Evolutionary conservation across 371 early-diverging fungal genomes (phyloP).

Genomic region (Nosema granulosis): DNA sequence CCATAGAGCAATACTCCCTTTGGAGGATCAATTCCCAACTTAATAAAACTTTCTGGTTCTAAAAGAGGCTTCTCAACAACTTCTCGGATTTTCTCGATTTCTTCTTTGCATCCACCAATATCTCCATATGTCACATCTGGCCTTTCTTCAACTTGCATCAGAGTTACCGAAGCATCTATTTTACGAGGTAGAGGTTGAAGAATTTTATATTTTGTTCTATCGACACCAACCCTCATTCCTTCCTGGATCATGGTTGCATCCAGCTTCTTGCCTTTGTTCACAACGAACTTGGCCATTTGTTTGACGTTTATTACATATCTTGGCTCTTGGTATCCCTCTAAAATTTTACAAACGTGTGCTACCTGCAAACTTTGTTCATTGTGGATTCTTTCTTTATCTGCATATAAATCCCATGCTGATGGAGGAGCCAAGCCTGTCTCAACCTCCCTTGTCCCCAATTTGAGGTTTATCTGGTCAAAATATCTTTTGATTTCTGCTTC

Average conservation of each 20-base stretch:
- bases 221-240: conserved; percentile 98
- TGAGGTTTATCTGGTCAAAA: conserved; percentile 62
- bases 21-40: conserved; percentile 87
- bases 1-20: conserved; percentile 95
- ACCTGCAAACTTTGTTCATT: conserved; percentile 93
- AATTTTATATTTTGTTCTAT: conserved; percentile 95
- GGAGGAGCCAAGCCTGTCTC: conserved; percentile 99
- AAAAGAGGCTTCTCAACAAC: conserved; percentile 94
- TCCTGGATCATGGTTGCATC: conserved; percentile 95
- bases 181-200: conserved; percentile 96
- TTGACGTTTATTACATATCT: conserved; percentile 96
- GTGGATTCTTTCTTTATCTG: conserved; percentile 87
- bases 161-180: conserved; percentile 96
- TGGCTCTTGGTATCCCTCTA: conserved; percentile 70
- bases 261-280: conserved; percentile 85
- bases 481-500: conserved; percentile 59
- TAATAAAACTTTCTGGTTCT: conserved; percentile 81
- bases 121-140: conserved; percentile 97
- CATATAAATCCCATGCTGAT: conserved; percentile 93
- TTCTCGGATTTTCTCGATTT: conserved; percentile 97
- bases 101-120: conserved; percentile 98
- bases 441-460: conserved; percentile 80
- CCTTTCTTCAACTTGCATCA: conserved; percentile 99
- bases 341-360: conserved; percentile 61
- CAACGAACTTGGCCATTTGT: conserved; percentile 98